These are phyloP conservation scores for Dryadomyces quercivorus DNA, from an alignment of 2,329 filamentous ascomycete species.

Conservation along the genomic window DNA sequence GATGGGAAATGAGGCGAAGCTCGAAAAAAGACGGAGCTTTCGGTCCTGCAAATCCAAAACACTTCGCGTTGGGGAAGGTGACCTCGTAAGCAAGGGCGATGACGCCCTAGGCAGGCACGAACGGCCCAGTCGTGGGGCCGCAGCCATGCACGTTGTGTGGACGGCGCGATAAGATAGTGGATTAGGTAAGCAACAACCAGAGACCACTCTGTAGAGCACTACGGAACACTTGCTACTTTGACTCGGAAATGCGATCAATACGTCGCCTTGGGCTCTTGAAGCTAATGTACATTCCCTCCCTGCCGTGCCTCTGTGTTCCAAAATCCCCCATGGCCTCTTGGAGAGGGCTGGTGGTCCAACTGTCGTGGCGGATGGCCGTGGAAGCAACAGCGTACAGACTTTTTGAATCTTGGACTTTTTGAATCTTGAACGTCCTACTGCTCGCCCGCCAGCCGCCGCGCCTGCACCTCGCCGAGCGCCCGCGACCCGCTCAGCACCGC, in stretches of 20 bases:
- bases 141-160: background rate
- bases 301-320: too few relatives aligned
- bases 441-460: slow-evolving; percentile 66
- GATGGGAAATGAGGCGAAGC: background rate
- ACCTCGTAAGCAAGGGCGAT: background rate
- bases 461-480: slow-evolving; percentile 86
- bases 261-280: too few relatives aligned
- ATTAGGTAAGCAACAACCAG: too few relatives aligned
- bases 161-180: background rate
- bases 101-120: background rate
- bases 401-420: too few relatives aligned
- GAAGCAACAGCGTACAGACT: too few relatives aligned
- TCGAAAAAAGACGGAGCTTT: background rate
- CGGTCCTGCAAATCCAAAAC: background rate
- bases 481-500: slow-evolving; percentile 80
- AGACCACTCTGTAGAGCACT: too few relatives aligned
- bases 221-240: too few relatives aligned
- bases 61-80: background rate
- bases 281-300: too few relatives aligned
- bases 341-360: too few relatives aligned
- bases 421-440: slow-evolving; percentile 29
- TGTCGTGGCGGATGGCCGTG: too few relatives aligned
- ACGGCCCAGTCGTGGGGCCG: background rate
- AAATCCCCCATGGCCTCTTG: too few relatives aligned
- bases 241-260: too few relatives aligned